These are phyloP conservation scores for Pseudogymnoascus pannorum DNA, from an alignment of 2,329 filamentous ascomycete genomes.

Conservation along the genomic window DNA sequence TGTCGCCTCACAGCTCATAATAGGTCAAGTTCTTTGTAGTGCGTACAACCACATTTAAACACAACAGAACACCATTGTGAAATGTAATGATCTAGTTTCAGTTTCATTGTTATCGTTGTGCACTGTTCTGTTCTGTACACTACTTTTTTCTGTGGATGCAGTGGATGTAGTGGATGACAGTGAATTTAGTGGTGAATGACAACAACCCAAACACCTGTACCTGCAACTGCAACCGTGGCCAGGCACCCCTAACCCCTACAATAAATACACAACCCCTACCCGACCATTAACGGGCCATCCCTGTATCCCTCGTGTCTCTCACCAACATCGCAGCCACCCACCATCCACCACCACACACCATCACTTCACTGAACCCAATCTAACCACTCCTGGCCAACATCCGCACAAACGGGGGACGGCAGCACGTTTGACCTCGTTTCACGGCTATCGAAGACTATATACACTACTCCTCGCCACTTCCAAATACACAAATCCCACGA, in stretches of 20 bases:
- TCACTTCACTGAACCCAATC: neutral
- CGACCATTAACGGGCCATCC: constrained; percentile 32
- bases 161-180: neutral
- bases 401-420: neutral
- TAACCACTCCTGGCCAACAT: neutral
- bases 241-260: neutral
- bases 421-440: constrained; percentile 1
- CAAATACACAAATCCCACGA: neutral
- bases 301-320: constrained; percentile 23
- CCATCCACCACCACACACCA: neutral
- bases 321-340: neutral
- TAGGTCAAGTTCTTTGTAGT: neutral
- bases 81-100: neutral
- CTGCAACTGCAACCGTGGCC: neutral
- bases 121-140: neutral
- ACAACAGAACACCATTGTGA: neutral
- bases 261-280: constrained; percentile 24
- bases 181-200: neutral
- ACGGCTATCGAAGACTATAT: neutral
- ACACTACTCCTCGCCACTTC: constrained; percentile 2
- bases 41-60: neutral
- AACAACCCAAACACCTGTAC: neutral
- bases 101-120: neutral
- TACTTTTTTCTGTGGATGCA: neutral
- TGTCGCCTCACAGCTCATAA: neutral